These are phyloP conservation scores for Russula lepida DNA, from an alignment of 768 basidiomycete species.

Conservation along the genomic window DNA sequence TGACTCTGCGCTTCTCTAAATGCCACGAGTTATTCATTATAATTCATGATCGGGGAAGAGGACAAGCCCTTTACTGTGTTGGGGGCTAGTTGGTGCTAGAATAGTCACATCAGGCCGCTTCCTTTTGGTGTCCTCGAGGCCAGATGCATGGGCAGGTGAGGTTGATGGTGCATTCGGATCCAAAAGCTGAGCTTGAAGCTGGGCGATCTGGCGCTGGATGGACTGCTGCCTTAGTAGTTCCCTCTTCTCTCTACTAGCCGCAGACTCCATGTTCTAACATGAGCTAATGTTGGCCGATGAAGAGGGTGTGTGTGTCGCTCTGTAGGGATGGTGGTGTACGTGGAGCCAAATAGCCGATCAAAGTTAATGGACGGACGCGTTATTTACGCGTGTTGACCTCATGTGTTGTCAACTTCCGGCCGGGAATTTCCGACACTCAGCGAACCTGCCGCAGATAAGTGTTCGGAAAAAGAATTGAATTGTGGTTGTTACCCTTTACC, in stretches of 20 bases:
- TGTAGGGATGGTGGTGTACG: not conserved
- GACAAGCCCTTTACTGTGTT: slow-evolving; percentile 46
- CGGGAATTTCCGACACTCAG: slow-evolving; percentile 16
- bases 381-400: slow-evolving; percentile 23
- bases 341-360: not conserved
- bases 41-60: not conserved
- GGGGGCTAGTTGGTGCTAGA: slow-evolving; percentile 52
- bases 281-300: not conserved
- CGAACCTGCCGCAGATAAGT: slow-evolving; percentile 10
- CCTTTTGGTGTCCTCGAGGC: slow-evolving; percentile 37
- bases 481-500: not conserved
- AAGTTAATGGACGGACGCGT: slow-evolving; percentile 15
- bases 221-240: slow-evolving; percentile 39
- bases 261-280: slow-evolving; percentile 43
- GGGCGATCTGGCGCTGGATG: slow-evolving; percentile 46
- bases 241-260: slow-evolving; percentile 33
- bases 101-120: slow-evolving; percentile 35
- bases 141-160: slow-evolving; percentile 19
- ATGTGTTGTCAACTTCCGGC: slow-evolving; percentile 1
- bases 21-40: not conserved
- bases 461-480: not conserved
- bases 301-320: not conserved
- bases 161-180: slow-evolving; percentile 27
- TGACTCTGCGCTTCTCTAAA: slow-evolving; percentile 40
- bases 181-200: slow-evolving; percentile 46